These are phyloP conservation scores for Exophiala sideris DNA, from an alignment of 2,329 filamentous ascomycete species.

Conservation along the genomic window DNA sequence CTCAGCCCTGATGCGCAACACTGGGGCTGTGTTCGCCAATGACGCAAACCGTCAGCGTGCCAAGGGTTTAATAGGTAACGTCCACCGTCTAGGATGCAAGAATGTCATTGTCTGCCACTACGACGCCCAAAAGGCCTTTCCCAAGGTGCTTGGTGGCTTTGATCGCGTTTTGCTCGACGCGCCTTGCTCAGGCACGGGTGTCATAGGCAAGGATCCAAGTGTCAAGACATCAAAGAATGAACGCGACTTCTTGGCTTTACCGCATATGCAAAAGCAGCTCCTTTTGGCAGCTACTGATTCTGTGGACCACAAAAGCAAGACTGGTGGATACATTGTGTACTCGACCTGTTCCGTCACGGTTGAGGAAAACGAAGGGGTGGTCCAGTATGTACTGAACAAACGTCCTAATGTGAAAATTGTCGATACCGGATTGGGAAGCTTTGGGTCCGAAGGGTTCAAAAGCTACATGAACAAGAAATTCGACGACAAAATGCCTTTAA, in stretches of 20 bases:
- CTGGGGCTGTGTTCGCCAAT: constrained; percentile 91
- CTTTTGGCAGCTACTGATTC: constrained; percentile 91
- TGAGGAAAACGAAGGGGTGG: constrained; percentile 90
- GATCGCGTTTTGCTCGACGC: constrained; percentile 92
- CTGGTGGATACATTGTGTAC: constrained; percentile 92
- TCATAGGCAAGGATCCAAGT: constrained; percentile 93
- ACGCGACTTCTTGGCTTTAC: constrained; percentile 87
- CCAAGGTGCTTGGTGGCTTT: constrained; percentile 90
- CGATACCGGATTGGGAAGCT: constrained; percentile 75
- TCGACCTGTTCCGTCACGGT: constrained; percentile 94
- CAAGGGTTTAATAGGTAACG: constrained; percentile 97
- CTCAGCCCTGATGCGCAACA: constrained; percentile 97
- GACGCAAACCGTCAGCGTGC: constrained; percentile 90
- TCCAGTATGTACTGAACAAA: constrained; percentile 87
- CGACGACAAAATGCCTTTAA: constrained; percentile 76
- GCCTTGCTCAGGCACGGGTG: constrained; percentile 92
- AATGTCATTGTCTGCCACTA: constrained; percentile 96
- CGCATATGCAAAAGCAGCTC: constrained; percentile 92
- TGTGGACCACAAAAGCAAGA: constrained; percentile 85
- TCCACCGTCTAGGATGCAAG: constrained; percentile 87
- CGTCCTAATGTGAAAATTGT: constrained; percentile 92
- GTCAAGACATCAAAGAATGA: constrained; percentile 99
- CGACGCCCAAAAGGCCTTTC: constrained; percentile 82
- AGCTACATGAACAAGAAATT: constrained; percentile 90
- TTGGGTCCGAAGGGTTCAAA: constrained; percentile 90